Conservation (phyloP, 78 protist species). For the Dictyostelium firmibasis region DNA sequence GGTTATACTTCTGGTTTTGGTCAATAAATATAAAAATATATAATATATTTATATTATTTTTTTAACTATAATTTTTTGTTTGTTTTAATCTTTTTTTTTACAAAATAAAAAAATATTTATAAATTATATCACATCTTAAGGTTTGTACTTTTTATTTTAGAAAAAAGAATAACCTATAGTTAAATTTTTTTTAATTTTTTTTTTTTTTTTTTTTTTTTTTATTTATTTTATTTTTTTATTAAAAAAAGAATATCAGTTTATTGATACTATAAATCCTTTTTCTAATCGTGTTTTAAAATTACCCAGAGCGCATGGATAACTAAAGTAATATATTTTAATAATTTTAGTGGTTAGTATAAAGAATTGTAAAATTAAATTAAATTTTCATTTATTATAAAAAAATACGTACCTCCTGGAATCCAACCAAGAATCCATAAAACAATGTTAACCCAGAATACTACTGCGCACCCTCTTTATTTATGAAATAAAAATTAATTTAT, state of each 20-base stretch:
- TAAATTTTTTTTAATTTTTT: neutral
- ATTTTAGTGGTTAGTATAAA: too few species aligned
- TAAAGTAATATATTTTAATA: neutral
- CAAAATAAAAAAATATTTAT: too few species aligned
- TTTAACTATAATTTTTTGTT: too few species aligned
- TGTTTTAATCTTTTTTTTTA: too few species aligned
- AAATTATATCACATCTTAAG: neutral
- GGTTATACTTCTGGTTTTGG: too few species aligned
- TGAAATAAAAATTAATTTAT: too few species aligned
- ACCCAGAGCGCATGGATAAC: constrained; percentile 47
- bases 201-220: neutral
- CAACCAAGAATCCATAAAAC: constrained; percentile 39
- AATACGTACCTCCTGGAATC: constrained; percentile 34
- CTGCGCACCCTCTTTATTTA: constrained; percentile 14
- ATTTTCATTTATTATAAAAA: too few species aligned
- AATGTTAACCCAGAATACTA: constrained; percentile 48
- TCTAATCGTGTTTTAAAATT: neutral
- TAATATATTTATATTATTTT: too few species aligned
- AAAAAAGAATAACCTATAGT: neutral
- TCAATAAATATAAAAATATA: too few species aligned
- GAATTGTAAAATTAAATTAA: too few species aligned
- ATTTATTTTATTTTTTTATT: neutral
- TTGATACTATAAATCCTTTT: neutral
- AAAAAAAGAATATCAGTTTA: neutral
- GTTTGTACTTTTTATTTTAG: neutral